Evolutionary conservation across 2,329 filamentous ascomycete species (phyloP), one percentile per base, ranked within the genome.

Genomic region (Sarocladiaceae sp.): DNA sequence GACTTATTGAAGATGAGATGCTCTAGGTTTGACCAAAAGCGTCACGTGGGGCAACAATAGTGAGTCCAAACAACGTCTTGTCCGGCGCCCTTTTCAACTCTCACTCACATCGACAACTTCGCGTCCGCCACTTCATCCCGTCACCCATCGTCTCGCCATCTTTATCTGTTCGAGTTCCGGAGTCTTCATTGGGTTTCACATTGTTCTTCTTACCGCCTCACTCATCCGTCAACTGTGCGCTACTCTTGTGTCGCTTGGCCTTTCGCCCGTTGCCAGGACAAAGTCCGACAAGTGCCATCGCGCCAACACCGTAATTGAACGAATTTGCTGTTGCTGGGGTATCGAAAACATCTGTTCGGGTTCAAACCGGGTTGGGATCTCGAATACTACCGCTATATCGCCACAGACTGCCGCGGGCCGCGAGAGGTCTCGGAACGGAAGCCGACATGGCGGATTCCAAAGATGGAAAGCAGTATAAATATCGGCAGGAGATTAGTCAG

Each of bases 401-500:
- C 20, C 6, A 20, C 7, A 7, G 23, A 28, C 23, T 44, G 22
- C 23, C 40, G 40, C 20, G 11, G 17, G 40, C 12, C 44, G 44
- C 44, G 44, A 33, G 20, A 37, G 47, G 18, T 37, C 47, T 22
- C 31, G 29, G 13, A 26, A 33, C 31, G 64, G 62, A n/a, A 44
- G 52, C 56, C 72, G 78, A 66, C 53, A 92, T 90, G 87, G 79
- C 84, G 60, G 88, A 94, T 28, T 31, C 44, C 37, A 67, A 57
- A 54, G 66, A 70, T 37, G 69, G 84, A 82, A 70, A 80, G 65
- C 71, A 77, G 56, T 82, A 80, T 63, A 97, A 97, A 71, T 99
- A 97, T 71, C 85, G 92, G 69, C 91, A 95, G 75, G 94, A 99
- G 79, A 99, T 99, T 73, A 94, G 96, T 72, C 93, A 95, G 87